Evolutionary conservation across 1,139 yeast species (phyloP).

Genomic region (Pneumocystis oryctolagi): DNA sequence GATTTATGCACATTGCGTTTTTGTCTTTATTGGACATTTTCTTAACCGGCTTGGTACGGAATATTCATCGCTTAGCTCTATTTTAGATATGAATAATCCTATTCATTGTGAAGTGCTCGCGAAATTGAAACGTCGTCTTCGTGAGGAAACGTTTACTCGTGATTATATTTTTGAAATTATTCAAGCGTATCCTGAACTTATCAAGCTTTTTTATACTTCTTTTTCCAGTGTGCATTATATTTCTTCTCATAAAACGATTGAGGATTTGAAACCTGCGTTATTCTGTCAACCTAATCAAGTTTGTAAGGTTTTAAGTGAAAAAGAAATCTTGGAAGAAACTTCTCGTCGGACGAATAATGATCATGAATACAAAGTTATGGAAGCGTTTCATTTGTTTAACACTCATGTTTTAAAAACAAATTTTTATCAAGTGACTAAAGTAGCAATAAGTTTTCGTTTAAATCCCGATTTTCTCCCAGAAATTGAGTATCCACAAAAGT

Average conservation of each 20-base stretch:
- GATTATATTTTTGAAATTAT: constrained; percentile 68
- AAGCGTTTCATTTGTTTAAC: constrained; percentile 73
- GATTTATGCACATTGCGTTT: constrained; percentile 86
- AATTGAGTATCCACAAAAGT: constrained; percentile 79
- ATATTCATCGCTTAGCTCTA: constrained; percentile 50
- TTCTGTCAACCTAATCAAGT: constrained; percentile 80
- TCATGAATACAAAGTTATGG: constrained; percentile 67
- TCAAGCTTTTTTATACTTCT: constrained; percentile 74
- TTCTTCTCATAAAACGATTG: constrained; percentile 37
- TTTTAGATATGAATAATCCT: constrained; percentile 47
- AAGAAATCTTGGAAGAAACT: constrained; percentile 56
- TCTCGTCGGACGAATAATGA: constrained; percentile 59
- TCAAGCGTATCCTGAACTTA: constrained; percentile 51
- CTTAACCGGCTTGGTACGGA: constrained; percentile 88
- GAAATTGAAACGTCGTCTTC: constrained; percentile 72
- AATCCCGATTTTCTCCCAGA: constrained; percentile 73
- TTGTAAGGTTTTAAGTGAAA: constrained; percentile 58
- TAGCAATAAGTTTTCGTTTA: constrained; percentile 84
- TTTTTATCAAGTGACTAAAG: constrained; percentile 86
- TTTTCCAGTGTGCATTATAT: constrained; percentile 87
- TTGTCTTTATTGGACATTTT: constrained; percentile 84
- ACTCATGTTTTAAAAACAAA: constrained; percentile 81
- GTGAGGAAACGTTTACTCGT: constrained; percentile 88
- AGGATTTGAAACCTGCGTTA: constrained; percentile 54
- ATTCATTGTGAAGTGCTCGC: constrained; percentile 59